Conservation (phyloP, 345 rosid genomes). For the Corchorus olitorius region DNA sequence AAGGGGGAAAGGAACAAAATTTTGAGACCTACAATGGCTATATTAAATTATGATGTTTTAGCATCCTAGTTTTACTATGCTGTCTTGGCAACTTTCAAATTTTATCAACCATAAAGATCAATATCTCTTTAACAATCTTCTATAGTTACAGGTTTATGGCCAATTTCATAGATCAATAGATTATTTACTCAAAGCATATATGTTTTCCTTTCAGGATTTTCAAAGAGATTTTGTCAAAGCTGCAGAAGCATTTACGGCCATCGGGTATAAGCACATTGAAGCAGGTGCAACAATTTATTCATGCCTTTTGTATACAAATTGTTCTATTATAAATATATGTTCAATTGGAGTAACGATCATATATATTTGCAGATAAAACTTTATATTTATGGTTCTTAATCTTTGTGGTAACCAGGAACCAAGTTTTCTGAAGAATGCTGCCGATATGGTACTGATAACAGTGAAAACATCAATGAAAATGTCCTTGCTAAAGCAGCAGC, state of each 20-base stretch:
- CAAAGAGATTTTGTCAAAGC: constrained; percentile 83
- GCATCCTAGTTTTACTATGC: background rate
- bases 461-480: constrained; percentile 65
- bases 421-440: constrained; percentile 87
- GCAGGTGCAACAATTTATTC: constrained; percentile 51
- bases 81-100: background rate
- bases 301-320: constrained; percentile 15
- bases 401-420: constrained; percentile 55
- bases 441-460: constrained; percentile 80
- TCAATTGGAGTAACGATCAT: background rate
- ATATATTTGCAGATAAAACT: constrained; percentile 12
- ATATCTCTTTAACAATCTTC: background rate
- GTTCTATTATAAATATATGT: background rate
- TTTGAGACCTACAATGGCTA: background rate
- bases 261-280: constrained; percentile 83
- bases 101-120: no score
- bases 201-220: constrained; percentile 64
- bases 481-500: constrained; percentile 89
- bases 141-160: background rate
- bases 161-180: constrained; percentile 15
- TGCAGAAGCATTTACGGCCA: constrained; percentile 72
- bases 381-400: constrained; percentile 13
- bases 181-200: constrained; percentile 14
- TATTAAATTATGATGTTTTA: background rate
- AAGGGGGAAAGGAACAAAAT: background rate